Evolutionary conservation across 805 yeast genomes (phyloP), one percentile per base, ranked within the genome.

Genomic region (Saturnispora bothae): DNA sequence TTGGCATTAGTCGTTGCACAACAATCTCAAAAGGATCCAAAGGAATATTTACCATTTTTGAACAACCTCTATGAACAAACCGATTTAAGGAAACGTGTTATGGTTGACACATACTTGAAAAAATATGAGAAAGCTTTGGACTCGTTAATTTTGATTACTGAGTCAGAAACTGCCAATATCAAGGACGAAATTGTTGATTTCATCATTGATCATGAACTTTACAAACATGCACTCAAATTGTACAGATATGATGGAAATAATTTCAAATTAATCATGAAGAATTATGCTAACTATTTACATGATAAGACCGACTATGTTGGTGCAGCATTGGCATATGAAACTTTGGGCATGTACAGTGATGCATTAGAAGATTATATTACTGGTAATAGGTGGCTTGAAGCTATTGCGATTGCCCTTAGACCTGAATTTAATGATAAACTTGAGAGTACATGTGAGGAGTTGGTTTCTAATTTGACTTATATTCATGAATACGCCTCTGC

Each of bases 1-100:
- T 64, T 89, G 50, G 74, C 97, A 0, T 67, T 92, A 41, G 68
- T 71, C 10, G 78, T 92, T 42, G 98, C 98, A 0, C 97, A 94
- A 56, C 92, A 86, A 52, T 86, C 96, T 0, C 97, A 89, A 59
- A 88, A 81, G 68, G 99, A 92, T 61, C 99, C 99, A 18, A 85
- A 88, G 52, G 99, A 92, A 59, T 92, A 92, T 49, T 63, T 92
- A 37, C 96, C 98, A 36, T 92, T 92, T 58, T 67, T 92, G 47
- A 95, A 85, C 52, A 69, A 76, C 34, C 64, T 92, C 38, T 80
- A 83, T 47, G 73, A 71, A 29, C 83, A 80, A 56, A 62, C 72
- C 1, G 78, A 73, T 5, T 57, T 76, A 39, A 73, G 95, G 43
- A 74, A 78, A 47, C 69, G 72, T 52, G 88, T 83, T 52, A 57